Conservation (phyloP, 83 land plant genomes). For the Picea abies region DNA sequence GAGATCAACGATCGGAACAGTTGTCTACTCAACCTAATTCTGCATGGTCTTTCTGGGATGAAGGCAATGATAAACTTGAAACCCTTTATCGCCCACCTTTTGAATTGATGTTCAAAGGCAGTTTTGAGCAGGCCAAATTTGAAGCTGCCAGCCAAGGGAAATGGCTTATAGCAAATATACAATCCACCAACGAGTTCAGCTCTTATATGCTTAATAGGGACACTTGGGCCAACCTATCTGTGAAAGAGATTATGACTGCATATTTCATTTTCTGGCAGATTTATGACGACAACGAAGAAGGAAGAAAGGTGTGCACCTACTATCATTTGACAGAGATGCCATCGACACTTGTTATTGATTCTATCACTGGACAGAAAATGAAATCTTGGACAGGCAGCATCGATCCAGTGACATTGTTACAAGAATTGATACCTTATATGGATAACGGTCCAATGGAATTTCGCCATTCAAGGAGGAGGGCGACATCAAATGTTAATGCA, state of each 20-base stretch:
- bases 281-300: slow-evolving; percentile 87
- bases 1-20: neutral
- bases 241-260: slow-evolving; percentile 74
- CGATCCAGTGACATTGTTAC: slow-evolving; percentile 75
- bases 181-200: slow-evolving; percentile 83
- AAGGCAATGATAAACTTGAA: neutral
- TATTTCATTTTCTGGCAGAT: slow-evolving; percentile 98
- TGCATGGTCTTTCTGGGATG: neutral
- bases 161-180: slow-evolving; percentile 92
- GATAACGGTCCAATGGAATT: slow-evolving; percentile 74
- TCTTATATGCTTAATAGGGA: slow-evolving; percentile 95
- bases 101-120: neutral
- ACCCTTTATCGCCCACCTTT: neutral
- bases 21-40: neutral
- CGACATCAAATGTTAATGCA: no score
- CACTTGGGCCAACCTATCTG: slow-evolving; percentile 94
- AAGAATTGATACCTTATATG: slow-evolving; percentile 81
- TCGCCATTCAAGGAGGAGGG: no score
- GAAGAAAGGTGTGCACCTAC: slow-evolving; percentile 92
- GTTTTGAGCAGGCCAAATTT: slow-evolving; percentile 66
- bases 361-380: slow-evolving; percentile 98
- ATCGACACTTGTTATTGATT: slow-evolving; percentile 77
- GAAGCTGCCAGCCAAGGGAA: slow-evolving; percentile 73
- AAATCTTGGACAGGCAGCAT: slow-evolving; percentile 90
- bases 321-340: slow-evolving; percentile 74